A percentile compares a stretch with the other conserved stretches of the same genome.
phyloP scores from a whole-genome alignment of 2,329 filamentous ascomycete species.

The Botrytis deweyae region DNA sequence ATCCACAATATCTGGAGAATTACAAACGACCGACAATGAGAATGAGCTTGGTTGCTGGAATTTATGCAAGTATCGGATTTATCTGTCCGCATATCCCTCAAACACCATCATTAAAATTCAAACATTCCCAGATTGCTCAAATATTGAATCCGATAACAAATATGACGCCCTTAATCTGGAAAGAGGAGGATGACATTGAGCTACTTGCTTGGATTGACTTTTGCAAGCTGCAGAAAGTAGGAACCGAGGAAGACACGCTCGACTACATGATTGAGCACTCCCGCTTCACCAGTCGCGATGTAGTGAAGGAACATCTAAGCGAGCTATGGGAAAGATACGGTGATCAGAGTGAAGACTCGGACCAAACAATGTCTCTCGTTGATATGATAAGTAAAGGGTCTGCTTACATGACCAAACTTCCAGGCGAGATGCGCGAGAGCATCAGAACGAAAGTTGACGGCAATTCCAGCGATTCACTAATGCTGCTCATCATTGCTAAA shows the following conservation, averaged over 20 bases:
- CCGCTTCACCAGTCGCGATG: background rate
- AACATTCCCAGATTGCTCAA: background rate
- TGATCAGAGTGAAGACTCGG: background rate
- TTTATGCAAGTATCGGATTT: background rate
- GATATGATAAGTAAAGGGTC: slow-evolving; percentile 7
- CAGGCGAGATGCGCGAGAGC: background rate
- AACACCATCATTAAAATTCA: background rate
- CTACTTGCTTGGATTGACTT: slow-evolving; percentile 24
- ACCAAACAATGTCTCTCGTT: background rate
- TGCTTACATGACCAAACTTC: background rate
- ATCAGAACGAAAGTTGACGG: background rate
- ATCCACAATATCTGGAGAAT: background rate
- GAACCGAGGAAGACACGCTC: background rate
- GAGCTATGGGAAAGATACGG: background rate
- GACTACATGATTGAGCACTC: background rate
- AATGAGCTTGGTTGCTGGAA: background rate
- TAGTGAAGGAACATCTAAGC: background rate
- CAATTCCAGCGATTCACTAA: background rate
- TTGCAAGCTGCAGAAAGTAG: background rate
- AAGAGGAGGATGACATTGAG: background rate
- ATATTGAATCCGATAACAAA: background rate
- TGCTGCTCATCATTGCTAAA: background rate
- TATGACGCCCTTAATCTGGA: background rate
- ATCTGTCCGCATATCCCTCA: background rate
- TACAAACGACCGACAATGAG: background rate